These are phyloP conservation scores for Plasmodium knowlesi DNA, from an alignment of 169 alveolate species.

Conservation along the genomic window DNA sequence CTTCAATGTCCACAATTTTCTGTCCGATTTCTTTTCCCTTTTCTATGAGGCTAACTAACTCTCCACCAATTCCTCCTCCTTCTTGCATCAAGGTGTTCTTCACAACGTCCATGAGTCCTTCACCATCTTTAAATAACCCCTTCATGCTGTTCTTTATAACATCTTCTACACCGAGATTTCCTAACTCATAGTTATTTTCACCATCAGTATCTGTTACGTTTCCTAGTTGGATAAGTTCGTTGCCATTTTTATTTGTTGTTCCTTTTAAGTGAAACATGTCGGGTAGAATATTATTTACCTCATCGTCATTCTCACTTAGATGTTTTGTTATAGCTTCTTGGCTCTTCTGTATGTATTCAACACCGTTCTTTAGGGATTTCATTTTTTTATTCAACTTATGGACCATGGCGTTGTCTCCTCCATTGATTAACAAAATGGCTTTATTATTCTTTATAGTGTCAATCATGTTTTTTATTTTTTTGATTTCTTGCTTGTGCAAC, in stretches of 20 bases:
- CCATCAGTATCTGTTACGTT: not conserved
- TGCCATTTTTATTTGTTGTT: not conserved
- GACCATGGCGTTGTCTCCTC: not conserved
- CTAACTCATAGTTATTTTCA: not conserved
- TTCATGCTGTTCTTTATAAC: not conserved
- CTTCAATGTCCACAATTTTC: not conserved
- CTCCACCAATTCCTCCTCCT: slow-evolving; percentile 6
- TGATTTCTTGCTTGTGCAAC: not conserved
- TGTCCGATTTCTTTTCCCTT: slow-evolving; percentile 65
- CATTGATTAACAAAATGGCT: not conserved
- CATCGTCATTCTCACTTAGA: not conserved
- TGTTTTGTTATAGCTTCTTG: not conserved
- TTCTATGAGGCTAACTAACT: slow-evolving; percentile 4
- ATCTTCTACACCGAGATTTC: not conserved
- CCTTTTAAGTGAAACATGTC: not conserved
- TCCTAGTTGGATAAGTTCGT: not conserved
- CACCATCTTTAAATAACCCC: slow-evolving; percentile 33
- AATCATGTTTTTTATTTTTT: not conserved
- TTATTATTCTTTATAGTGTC: not conserved
- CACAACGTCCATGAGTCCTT: slow-evolving; percentile 20
- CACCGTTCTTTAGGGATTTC: not conserved
- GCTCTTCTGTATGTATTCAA: not conserved
- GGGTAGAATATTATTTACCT: not conserved
- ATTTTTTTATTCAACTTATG: not conserved
- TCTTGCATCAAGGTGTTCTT: slow-evolving; percentile 1